phyloP scores from a whole-genome alignment of 1,139 yeast genomes.

The Pichia sp. region DNA sequence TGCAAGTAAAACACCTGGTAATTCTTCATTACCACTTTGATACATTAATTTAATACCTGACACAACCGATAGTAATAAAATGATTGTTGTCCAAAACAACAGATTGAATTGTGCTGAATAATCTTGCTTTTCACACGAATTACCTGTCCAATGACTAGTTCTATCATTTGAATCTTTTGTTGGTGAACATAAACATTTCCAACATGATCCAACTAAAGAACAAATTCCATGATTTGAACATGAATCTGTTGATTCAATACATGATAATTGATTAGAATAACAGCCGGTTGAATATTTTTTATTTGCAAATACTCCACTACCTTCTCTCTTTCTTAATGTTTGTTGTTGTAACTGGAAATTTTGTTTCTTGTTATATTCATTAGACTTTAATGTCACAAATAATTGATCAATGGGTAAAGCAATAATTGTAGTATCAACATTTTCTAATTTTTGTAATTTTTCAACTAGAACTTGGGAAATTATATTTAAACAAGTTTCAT shows the following conservation, averaged over 20 bases:
- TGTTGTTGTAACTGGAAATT: background rate
- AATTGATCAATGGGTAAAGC: conserved; percentile 30
- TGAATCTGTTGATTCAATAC: conserved; percentile 45
- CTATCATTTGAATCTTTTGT: conserved; percentile 34
- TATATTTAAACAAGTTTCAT: conserved; percentile 33
- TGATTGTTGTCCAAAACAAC: conserved; percentile 58
- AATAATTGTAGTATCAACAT: conserved; percentile 29
- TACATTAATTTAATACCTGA: conserved; percentile 51
- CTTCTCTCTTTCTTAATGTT: background rate
- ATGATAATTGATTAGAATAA: conserved; percentile 43
- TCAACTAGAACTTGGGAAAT: conserved; percentile 32
- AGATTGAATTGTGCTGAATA: conserved; percentile 58
- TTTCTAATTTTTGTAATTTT: conserved; percentile 11
- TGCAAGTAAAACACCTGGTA: conserved; percentile 65
- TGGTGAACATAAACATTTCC: conserved; percentile 54
- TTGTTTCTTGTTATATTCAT: conserved; percentile 1
- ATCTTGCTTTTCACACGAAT: conserved; percentile 60
- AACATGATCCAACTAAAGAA: conserved; percentile 39
- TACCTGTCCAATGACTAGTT: conserved; percentile 64
- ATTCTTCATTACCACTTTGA: conserved; percentile 50
- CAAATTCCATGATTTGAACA: conserved; percentile 66
- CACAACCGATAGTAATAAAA: conserved; percentile 39
- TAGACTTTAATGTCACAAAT: conserved; percentile 16
- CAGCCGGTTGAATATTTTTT: conserved; percentile 23
- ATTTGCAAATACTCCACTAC: background rate